Conservation (phyloP, 73 alveolate genomes). For the Uronychia binucleata region DNA sequence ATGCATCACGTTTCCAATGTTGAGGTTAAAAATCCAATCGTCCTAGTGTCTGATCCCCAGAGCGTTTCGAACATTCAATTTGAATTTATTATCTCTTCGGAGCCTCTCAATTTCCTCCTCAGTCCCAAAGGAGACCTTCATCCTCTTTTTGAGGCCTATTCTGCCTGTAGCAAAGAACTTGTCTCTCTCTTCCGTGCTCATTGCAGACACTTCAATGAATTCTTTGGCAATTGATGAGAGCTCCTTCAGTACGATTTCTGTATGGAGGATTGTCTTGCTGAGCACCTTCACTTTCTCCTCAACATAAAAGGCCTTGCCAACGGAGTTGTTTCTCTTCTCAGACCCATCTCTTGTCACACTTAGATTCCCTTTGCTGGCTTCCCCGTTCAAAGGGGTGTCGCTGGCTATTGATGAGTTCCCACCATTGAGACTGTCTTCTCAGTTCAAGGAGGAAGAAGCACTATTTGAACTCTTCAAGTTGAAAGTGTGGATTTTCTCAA, state of each 20-base stretch:
- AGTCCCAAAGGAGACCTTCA: conserved; percentile 42
- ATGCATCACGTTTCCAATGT: conserved; percentile 68
- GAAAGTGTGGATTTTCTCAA: conserved; percentile 60
- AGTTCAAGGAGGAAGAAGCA: neutral
- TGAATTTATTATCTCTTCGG: conserved; percentile 35
- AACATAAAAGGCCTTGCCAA: conserved; percentile 16
- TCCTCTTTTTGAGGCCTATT: conserved; percentile 29
- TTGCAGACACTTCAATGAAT: conserved; percentile 7
- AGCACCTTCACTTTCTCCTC: conserved; percentile 34
- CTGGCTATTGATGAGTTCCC: neutral
- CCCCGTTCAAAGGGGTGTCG: neutral
- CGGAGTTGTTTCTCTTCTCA: neutral
- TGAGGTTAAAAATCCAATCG: conserved; percentile 65
- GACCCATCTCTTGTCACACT: neutral
- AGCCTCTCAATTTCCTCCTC: conserved; percentile 53
- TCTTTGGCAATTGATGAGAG: neutral
- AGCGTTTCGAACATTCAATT: conserved; percentile 57
- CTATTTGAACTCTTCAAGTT: conserved; percentile 10
- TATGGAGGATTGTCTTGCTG: conserved; percentile 9
- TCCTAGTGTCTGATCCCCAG: conserved; percentile 58
- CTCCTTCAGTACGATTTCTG: conserved; percentile 1
- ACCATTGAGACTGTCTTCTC: neutral
- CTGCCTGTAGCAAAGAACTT: conserved; percentile 9
- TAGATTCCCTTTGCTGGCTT: neutral
- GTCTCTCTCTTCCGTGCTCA: neutral